Percentiles rank a stretch among this genome's conserved stretches.
phyloP scores from a whole-genome alignment of 768 basidiomycete species.

The Austroboletus eburneus region DNA sequence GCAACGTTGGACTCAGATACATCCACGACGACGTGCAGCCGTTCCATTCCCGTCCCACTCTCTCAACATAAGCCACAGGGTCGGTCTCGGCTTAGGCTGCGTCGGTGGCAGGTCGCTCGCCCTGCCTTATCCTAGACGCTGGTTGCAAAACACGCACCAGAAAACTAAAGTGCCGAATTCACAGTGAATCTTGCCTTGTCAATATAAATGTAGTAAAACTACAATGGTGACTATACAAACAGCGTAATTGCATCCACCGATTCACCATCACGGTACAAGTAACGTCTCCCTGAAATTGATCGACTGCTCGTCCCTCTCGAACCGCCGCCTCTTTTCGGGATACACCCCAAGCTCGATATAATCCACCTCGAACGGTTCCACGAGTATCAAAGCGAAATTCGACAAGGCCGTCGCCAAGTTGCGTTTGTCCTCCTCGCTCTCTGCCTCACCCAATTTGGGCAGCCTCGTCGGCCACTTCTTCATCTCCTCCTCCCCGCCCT shows the following conservation, averaged over 20 bases:
- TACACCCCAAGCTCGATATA: constrained; percentile 53
- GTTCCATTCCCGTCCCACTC: no score
- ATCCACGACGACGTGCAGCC: no score
- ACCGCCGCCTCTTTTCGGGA: constrained; percentile 58
- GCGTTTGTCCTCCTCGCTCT: constrained; percentile 40
- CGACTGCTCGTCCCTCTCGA: constrained; percentile 34
- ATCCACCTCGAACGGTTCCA: constrained; percentile 72
- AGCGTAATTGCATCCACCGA: neutral
- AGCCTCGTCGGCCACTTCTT: constrained; percentile 58
- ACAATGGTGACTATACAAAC: no score
- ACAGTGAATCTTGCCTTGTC: no score
- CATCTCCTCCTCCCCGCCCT: constrained; percentile 51
- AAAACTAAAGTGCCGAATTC: no score
- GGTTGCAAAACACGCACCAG: no score
- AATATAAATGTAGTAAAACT: no score
- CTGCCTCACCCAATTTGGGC: constrained; percentile 44
- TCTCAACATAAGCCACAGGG: no score
- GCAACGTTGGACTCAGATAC: no score
- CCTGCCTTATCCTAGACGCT: no score
- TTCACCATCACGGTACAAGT: constrained; percentile 50
- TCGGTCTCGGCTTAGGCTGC: no score
- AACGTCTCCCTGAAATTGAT: constrained; percentile 55
- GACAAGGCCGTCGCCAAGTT: constrained; percentile 50
- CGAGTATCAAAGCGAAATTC: constrained; percentile 68
- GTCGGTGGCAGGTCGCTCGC: no score